Conservation (phyloP, 495 filamentous ascomycete species). For the Niebla homalea region DNA sequence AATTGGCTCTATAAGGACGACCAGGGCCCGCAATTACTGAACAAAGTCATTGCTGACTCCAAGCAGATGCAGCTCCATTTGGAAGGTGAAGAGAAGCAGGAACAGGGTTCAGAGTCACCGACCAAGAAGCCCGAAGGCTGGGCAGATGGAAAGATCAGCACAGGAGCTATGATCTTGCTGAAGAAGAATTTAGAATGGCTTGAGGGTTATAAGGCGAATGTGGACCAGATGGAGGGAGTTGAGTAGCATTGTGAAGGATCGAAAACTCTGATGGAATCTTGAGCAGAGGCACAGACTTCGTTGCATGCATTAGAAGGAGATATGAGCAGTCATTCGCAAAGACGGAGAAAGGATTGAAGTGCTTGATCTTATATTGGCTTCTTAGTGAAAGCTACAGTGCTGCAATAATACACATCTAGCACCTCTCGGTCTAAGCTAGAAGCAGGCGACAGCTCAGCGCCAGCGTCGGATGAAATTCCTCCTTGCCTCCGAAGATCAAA, state of each 20-base stretch:
- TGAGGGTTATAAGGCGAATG: slow-evolving; percentile 9
- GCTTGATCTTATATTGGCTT: too few species aligned
- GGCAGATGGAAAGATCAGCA: slow-evolving; percentile 18
- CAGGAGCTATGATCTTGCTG: slow-evolving; percentile 27
- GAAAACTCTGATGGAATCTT: too few species aligned
- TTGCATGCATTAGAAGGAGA: too few species aligned
- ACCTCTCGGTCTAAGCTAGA: too few species aligned
- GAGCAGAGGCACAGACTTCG: too few species aligned
- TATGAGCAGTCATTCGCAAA: too few species aligned
- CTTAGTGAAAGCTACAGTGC: too few species aligned
- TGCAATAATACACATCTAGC: too few species aligned
- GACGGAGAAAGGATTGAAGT: too few species aligned
- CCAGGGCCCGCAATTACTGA: slow-evolving; percentile 24
- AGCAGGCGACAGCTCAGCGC: too few species aligned
- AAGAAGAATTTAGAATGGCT: slow-evolving; percentile 25
- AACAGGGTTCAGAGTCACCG: background rate
- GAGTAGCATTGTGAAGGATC: too few species aligned
- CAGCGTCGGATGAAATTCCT: too few species aligned
- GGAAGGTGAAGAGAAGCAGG: background rate
- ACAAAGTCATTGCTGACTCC: slow-evolving; percentile 24
- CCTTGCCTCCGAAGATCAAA: slow-evolving; percentile 13
- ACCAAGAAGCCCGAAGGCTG: slow-evolving; percentile 3
- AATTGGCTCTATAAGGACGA: slow-evolving; percentile 34
- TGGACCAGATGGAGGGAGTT: background rate
- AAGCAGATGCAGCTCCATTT: slow-evolving; percentile 3